These are phyloP conservation scores for Phalaenopsis hybrid DNA, from an alignment of 116 monocot species.

Conservation along the genomic window DNA sequence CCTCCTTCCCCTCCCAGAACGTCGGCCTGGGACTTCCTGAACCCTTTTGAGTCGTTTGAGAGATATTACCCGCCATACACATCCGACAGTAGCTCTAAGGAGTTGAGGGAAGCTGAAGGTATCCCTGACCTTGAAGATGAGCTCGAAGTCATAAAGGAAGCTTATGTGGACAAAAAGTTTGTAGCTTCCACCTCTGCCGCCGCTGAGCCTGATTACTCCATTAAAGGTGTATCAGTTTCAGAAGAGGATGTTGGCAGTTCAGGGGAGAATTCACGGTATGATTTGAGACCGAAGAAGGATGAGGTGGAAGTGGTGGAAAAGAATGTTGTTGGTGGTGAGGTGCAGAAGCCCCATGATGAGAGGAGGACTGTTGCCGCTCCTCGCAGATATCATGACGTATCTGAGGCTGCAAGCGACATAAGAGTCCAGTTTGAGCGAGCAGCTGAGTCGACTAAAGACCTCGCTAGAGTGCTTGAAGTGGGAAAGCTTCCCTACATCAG, in stretches of 20 bases:
- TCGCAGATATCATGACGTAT: slow-evolving; percentile 30
- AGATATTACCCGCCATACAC: slow-evolving; percentile 50
- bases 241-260: slow-evolving; percentile 16
- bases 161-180: slow-evolving; percentile 35
- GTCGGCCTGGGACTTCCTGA: slow-evolving; percentile 85
- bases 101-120: slow-evolving; percentile 87
- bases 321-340: slow-evolving; percentile 44
- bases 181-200: slow-evolving; percentile 16
- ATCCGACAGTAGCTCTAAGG: slow-evolving; percentile 57
- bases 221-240: slow-evolving; percentile 2
- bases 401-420: slow-evolving; percentile 62
- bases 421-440: slow-evolving; percentile 60
- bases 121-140: slow-evolving; percentile 93
- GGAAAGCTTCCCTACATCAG: slow-evolving; percentile 64
- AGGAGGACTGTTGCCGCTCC: slow-evolving; percentile 16
- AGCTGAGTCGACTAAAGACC: slow-evolving; percentile 32
- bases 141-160: slow-evolving; percentile 59
- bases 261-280: slow-evolving; percentile 12
- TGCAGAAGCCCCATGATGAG: slow-evolving; percentile 12
- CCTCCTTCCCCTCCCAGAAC: slow-evolving; percentile 65
- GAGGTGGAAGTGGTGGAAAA: slow-evolving; percentile 52
- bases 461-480: slow-evolving; percentile 74
- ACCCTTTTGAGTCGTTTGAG: slow-evolving; percentile 64
- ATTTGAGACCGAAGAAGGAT: slow-evolving; percentile 15
- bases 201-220: background rate